phyloP scores from a whole-genome alignment of 805 yeast genomes.

The Yarrowia osloensis region DNA sequence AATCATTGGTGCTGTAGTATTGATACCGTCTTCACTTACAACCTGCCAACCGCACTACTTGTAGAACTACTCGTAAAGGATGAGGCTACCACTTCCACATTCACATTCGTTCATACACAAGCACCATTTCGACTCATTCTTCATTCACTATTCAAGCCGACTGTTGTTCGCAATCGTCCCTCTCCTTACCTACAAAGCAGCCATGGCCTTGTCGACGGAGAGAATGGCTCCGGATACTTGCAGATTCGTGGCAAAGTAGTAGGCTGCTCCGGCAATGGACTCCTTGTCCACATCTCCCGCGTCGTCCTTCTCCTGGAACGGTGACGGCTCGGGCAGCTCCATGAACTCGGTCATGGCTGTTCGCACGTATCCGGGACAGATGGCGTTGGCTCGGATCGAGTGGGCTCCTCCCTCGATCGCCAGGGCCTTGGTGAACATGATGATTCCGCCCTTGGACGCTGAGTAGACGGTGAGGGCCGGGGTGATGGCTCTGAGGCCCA shows the following conservation, averaged over 20 bases:
- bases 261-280: conserved; percentile 36
- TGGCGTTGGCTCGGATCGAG: conserved; percentile 60
- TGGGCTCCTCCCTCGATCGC: conserved; percentile 59
- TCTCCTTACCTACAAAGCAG: not conserved
- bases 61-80: too few species aligned
- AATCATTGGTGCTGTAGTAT: too few species aligned
- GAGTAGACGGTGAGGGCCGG: conserved; percentile 68
- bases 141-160: too few species aligned
- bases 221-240: conserved; percentile 35
- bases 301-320: conserved; percentile 31
- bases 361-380: conserved; percentile 68
- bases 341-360: conserved; percentile 56
- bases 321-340: conserved; percentile 10
- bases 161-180: too few species aligned
- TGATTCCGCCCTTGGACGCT: conserved; percentile 70
- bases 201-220: conserved; percentile 35
- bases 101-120: too few species aligned
- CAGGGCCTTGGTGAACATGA: conserved; percentile 59
- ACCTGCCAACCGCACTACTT: too few species aligned
- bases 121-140: too few species aligned
- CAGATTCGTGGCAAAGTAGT: conserved; percentile 32
- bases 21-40: too few species aligned
- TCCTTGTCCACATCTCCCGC: conserved; percentile 28
- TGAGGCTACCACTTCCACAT: too few species aligned
- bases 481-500: conserved; percentile 49